Evolutionary conservation across 2,329 filamentous ascomycete species (phyloP).

Genomic region (Fusarium sp.): DNA sequence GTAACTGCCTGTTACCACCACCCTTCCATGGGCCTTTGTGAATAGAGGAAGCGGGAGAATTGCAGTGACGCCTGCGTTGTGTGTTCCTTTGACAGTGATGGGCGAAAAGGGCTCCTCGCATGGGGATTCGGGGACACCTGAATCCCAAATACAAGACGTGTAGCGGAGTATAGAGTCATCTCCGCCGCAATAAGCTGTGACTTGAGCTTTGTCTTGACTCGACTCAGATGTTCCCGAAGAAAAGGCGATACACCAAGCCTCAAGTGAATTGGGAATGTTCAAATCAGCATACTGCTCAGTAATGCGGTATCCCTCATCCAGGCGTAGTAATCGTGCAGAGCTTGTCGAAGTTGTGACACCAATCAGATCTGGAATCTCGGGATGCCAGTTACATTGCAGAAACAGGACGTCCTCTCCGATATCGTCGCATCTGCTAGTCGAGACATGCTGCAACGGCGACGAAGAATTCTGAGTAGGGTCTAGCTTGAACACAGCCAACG

Average conservation of each 20-base stretch:
- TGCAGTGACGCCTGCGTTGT: conserved; percentile 88
- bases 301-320: conserved; percentile 61
- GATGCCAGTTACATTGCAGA: conserved; percentile 82
- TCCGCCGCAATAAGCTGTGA: conserved; percentile 77
- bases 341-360: conserved; percentile 81
- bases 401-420: conserved; percentile 74
- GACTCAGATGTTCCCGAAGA: conserved; percentile 52
- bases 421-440: conserved; percentile 62
- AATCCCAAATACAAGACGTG: conserved; percentile 53
- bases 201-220: conserved; percentile 44
- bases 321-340: conserved; percentile 69
- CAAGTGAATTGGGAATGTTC: conserved; percentile 68
- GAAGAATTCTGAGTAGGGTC: conserved; percentile 55
- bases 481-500: conserved; percentile 75
- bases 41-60: conserved; percentile 78
- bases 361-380: conserved; percentile 67
- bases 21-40: conserved; percentile 60
- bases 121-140: conserved; percentile 15
- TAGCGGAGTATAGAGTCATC: conserved; percentile 78
- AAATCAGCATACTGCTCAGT: conserved; percentile 53
- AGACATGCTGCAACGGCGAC: conserved; percentile 57
- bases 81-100: conserved; percentile 62
- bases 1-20: conserved; percentile 90
- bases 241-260: conserved; percentile 83
- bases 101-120: conserved; percentile 47